phyloP scores from a whole-genome alignment of 352 stramenopile genomes.

The Globisporangium spinosum region DNA sequence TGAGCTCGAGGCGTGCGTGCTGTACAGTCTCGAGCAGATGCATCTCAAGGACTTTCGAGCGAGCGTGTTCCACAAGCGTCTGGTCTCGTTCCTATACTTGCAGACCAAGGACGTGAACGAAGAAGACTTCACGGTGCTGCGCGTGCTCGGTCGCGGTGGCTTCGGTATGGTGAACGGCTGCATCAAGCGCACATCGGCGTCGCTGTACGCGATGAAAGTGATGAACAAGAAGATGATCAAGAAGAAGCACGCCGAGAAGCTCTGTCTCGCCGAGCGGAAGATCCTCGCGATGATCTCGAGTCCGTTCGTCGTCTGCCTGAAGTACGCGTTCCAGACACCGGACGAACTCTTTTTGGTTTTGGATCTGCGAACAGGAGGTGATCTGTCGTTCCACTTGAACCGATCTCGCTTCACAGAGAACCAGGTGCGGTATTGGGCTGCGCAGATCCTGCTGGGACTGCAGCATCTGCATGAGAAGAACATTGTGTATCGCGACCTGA shows the following conservation, averaged over 20 bases:
- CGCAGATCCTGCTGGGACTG: constrained; percentile 71
- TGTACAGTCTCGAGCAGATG: constrained; percentile 60
- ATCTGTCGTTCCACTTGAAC: constrained; percentile 89
- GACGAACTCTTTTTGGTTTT: constrained; percentile 96
- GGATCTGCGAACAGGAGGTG: constrained; percentile 96
- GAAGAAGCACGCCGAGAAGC: constrained; percentile 90
- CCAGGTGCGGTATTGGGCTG: constrained; percentile 78
- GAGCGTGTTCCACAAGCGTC: constrained; percentile 74
- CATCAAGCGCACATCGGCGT: constrained; percentile 91
- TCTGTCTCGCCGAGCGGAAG: constrained; percentile 73
- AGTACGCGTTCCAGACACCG: constrained; percentile 94
- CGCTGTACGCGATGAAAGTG: constrained; percentile 83
- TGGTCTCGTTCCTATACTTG: constrained; percentile 90
- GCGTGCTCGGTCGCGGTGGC: constrained; percentile 93
- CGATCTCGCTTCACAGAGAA: constrained; percentile 63
- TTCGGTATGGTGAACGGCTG: constrained; percentile 97
- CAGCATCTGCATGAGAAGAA: constrained; percentile 88
- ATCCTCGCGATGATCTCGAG: constrained; percentile 72
- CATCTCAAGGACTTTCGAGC: constrained; percentile 75
- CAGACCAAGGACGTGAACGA: constrained; percentile 88
- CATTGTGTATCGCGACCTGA: constrained; percentile 89
- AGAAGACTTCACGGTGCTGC: constrained; percentile 95
- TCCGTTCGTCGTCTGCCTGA: constrained; percentile 94
- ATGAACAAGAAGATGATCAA: constrained; percentile 89
- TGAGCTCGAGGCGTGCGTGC: constrained; percentile 67